Percentiles rank a stretch among this genome's conserved stretches.
These are phyloP conservation scores for Ulota crispa DNA, from an alignment of 225 moss, liverwort and hornwort species.

Conservation along the genomic window DNA sequence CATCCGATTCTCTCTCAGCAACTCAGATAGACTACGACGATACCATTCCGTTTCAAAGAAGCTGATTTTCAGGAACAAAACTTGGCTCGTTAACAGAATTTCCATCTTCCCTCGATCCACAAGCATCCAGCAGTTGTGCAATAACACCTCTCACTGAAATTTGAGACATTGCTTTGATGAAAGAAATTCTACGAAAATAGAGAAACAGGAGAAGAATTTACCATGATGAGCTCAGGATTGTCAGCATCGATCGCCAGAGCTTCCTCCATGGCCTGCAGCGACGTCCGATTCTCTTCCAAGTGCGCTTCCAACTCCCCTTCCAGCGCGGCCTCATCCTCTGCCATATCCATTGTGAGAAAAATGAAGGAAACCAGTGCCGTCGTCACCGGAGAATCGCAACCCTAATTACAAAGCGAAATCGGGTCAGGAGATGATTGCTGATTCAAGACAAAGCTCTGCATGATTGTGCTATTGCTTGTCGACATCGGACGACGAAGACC, in stretches of 20 bases:
- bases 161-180: not conserved
- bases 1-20: not conserved
- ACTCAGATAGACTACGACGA: not conserved
- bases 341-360: constrained; percentile 45
- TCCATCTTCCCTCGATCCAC: not conserved
- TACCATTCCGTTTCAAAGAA: not conserved
- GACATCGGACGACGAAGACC: not conserved
- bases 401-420: not conserved
- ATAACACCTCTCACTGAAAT: not conserved
- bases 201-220: not conserved
- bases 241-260: constrained; percentile 54
- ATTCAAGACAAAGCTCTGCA: not conserved
- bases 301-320: constrained; percentile 88
- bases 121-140: not conserved
- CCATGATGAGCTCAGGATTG: constrained; percentile 53
- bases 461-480: not conserved
- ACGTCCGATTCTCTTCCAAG: constrained; percentile 73
- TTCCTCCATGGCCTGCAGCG: constrained; percentile 72
- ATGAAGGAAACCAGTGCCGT: not conserved
- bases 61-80: not conserved
- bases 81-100: not conserved
- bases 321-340: constrained; percentile 65
- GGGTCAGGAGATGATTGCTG: not conserved
- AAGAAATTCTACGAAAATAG: not conserved
- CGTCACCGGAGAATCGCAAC: not conserved